A percentile compares a stretch with the other conserved stretches of the same genome.
These are phyloP conservation scores for Aureobasidium uvarum DNA, from an alignment of 2,329 filamentous ascomycete species.

Conservation along the genomic window DNA sequence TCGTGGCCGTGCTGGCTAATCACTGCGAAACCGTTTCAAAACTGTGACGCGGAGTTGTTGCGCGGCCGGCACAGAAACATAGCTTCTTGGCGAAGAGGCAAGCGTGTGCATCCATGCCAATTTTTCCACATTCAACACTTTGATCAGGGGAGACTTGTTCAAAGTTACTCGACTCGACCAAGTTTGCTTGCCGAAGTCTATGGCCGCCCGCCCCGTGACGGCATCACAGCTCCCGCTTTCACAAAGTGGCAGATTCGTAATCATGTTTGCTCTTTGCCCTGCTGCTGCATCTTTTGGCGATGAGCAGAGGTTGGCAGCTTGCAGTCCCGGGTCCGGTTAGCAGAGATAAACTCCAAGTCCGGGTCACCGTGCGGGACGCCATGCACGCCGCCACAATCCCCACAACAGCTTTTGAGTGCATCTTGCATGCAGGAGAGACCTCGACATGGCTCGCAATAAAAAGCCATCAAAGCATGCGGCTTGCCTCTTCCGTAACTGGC, in stretches of 20 bases:
- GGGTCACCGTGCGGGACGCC: neutral
- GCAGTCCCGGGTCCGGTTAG: constrained; percentile 10
- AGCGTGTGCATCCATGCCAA: constrained; percentile 8
- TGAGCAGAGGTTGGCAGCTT: constrained; percentile 18
- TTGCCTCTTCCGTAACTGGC: constrained; percentile 6
- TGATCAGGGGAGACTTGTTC: neutral
- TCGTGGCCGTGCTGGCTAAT: constrained; percentile 6
- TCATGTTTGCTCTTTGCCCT: constrained; percentile 3
- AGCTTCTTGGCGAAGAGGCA: constrained; percentile 13
- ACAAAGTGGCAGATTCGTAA: neutral
- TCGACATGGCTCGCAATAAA: neutral
- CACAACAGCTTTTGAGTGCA: neutral
- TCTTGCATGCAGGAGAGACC: constrained; percentile 16
- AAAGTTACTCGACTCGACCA: neutral
- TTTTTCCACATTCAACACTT: constrained; percentile 8
- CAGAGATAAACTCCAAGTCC: constrained; percentile 14
- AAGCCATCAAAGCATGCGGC: constrained; percentile 9
- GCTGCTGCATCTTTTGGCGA: neutral
- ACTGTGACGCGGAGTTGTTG: constrained; percentile 19
- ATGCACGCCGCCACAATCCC: constrained; percentile 3
- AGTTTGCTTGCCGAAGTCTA: neutral
- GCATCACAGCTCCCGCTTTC: neutral
- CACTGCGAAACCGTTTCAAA: constrained; percentile 26
- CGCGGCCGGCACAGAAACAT: constrained; percentile 9
- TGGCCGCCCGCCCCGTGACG: neutral